These are phyloP conservation scores for Phytophthora macrochlamydospora DNA, from an alignment of 352 stramenopile species.

Conservation along the genomic window DNA sequence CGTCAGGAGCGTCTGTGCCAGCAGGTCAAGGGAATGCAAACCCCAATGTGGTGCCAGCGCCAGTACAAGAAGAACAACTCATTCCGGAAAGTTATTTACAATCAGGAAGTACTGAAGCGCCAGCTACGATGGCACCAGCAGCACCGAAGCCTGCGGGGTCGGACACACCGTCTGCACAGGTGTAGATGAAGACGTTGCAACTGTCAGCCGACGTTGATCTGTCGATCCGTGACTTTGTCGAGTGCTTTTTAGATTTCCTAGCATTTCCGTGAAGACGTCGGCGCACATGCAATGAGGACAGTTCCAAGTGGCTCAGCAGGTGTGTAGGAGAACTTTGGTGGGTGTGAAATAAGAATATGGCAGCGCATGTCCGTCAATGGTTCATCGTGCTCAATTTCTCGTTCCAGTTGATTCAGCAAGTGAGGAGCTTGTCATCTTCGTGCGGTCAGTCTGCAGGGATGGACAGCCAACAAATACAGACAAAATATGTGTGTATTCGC, in stretches of 20 bases:
- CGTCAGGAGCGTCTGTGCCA: constrained; percentile 1
- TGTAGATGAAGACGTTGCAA: constrained; percentile 28
- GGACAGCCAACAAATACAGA: constrained; percentile 32
- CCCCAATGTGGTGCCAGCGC: neutral
- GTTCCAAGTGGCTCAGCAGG: constrained; percentile 18
- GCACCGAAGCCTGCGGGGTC: constrained; percentile 13
- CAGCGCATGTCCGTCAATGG: constrained; percentile 29
- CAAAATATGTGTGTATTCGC: constrained; percentile 28
- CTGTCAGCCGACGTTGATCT: constrained; percentile 18
- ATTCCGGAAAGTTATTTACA: constrained; percentile 44
- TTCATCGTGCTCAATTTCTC: constrained; percentile 10
- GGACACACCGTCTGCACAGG: constrained; percentile 21
- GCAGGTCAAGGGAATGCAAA: constrained; percentile 12
- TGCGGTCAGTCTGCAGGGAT: constrained; percentile 2
- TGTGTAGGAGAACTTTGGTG: constrained; percentile 34
- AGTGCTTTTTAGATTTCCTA: constrained; percentile 35
- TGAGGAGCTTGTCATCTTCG: constrained; percentile 4
- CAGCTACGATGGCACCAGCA: constrained; percentile 11
- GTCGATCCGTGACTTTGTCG: constrained; percentile 22
- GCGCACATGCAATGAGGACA: constrained; percentile 17
- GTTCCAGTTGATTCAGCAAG: too few species aligned
- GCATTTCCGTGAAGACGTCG: constrained; percentile 21
- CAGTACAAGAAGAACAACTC: constrained; percentile 30
- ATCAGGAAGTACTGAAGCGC: constrained; percentile 10
- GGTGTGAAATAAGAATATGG: constrained; percentile 53